Evolutionary conservation across 169 alveolate genomes (phyloP).

Genomic region (Babesia bovis): DNA sequence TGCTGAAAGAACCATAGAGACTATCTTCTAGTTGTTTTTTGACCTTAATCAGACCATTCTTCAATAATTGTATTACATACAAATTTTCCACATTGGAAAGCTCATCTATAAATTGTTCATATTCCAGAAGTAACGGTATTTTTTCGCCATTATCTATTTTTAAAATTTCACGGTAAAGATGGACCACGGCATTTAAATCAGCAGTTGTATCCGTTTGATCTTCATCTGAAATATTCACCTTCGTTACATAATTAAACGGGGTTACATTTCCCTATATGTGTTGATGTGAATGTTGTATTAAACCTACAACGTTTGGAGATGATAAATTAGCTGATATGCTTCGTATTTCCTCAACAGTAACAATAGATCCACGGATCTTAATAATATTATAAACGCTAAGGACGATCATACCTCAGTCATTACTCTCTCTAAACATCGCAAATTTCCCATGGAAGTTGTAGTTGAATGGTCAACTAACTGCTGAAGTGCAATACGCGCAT

Average conservation of each 20-base stretch:
- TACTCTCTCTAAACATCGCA: constrained; percentile 8
- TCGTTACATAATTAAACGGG: not conserved
- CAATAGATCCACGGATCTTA: constrained; percentile 13
- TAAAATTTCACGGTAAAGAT: constrained; percentile 4
- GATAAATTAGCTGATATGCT: not conserved
- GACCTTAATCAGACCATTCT: not conserved
- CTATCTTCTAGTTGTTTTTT: constrained; percentile 6
- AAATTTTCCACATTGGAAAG: not conserved
- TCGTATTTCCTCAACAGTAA: constrained; percentile 28
- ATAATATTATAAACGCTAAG: not conserved
- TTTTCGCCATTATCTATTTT: not conserved
- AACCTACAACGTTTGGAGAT: constrained; percentile 22
- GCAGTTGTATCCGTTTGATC: not conserved
- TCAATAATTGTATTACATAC: not conserved
- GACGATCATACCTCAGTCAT: not conserved
- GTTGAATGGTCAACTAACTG: constrained; percentile 31
- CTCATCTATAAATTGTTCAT: constrained; percentile 17
- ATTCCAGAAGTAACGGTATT: constrained; percentile 11
- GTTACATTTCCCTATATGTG: constrained; percentile 13
- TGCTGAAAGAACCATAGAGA: constrained; percentile 48
- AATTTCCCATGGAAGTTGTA: constrained; percentile 16
- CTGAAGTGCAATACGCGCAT: constrained; percentile 38
- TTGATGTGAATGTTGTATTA: not conserved
- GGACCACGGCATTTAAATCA: constrained; percentile 6
- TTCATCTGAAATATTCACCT: not conserved